Percentiles rank a stretch among this genome's conserved stretches.
Evolutionary conservation across 352 stramenopile species (phyloP).

Genomic region (Phytophthora lateralis): DNA sequence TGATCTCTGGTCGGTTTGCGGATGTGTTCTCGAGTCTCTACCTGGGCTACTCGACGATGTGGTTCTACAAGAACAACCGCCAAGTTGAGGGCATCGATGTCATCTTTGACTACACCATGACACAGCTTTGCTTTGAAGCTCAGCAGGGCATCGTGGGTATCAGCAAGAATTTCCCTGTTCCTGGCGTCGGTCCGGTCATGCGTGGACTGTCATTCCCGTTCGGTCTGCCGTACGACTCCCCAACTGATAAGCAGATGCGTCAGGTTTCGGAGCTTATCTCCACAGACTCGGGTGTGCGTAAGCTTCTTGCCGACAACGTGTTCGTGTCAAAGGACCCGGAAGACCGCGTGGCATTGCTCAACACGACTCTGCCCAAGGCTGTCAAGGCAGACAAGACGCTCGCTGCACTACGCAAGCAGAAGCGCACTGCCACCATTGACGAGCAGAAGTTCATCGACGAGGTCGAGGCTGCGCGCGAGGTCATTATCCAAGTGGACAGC

Average conservation of each 20-base stretch:
- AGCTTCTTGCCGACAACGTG: constrained; percentile 71
- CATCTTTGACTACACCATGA: constrained; percentile 98
- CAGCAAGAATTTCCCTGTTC: constrained; percentile 96
- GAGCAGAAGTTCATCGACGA: constrained; percentile 96
- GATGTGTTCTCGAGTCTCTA: constrained; percentile 98
- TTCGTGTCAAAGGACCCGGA: constrained; percentile 75
- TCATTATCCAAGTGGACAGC: constrained; percentile 97
- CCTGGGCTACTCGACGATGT: constrained; percentile 96
- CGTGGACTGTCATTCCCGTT: constrained; percentile 96
- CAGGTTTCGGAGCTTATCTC: constrained; percentile 77
- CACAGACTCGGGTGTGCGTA: constrained; percentile 72
- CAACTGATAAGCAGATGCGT: constrained; percentile 87
- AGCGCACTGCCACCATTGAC: constrained; percentile 92
- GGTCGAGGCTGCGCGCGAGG: constrained; percentile 94
- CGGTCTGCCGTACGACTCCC: constrained; percentile 91
- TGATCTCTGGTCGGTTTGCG: constrained; percentile 96
- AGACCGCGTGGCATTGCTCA: constrained; percentile 76
- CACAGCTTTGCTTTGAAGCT: constrained; percentile 94
- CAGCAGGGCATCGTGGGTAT: constrained; percentile 96
- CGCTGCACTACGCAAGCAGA: constrained; percentile 92
- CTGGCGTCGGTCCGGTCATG: constrained; percentile 93
- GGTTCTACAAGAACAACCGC: constrained; percentile 96
- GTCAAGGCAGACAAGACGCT: constrained; percentile 95
- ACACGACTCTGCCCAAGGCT: constrained; percentile 79
- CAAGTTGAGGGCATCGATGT: constrained; percentile 94